These are phyloP conservation scores for Helotiales sp. DNA, from an alignment of 2,329 filamentous ascomycete genomes.

Conservation along the genomic window DNA sequence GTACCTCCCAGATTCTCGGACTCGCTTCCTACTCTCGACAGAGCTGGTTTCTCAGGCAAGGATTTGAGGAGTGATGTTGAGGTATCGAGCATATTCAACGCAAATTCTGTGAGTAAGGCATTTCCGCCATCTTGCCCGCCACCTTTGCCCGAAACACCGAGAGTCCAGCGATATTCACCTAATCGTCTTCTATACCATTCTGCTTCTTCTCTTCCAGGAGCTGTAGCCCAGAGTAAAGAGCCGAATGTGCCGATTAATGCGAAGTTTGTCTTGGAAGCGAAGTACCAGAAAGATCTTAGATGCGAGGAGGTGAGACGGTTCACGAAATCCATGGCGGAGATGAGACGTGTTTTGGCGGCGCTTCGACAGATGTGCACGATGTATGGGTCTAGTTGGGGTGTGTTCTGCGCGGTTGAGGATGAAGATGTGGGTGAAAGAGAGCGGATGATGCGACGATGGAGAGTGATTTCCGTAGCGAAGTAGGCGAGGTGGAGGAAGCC, in stretches of 20 bases:
- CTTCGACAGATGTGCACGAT: conserved; percentile 90
- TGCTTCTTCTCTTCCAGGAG: conserved; percentile 82
- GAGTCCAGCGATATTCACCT: conserved; percentile 90
- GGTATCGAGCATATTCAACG: conserved; percentile 77
- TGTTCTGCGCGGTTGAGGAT: conserved; percentile 39
- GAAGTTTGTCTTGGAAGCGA: conserved; percentile 86
- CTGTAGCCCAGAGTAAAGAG: conserved; percentile 84
- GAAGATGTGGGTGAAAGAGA: conserved; percentile 58
- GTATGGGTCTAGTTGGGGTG: conserved; percentile 66
- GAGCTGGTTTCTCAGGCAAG: conserved; percentile 68
- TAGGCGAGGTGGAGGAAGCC: conserved; percentile 89
- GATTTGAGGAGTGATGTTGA: conserved; percentile 68
- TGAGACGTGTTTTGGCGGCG: conserved; percentile 89
- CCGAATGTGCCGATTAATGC: conserved; percentile 94
- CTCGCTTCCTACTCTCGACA: conserved; percentile 51
- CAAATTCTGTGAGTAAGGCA: conserved; percentile 62
- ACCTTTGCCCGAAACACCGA: conserved; percentile 76
- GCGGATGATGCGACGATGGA: conserved; percentile 87
- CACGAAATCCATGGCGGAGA: conserved; percentile 96
- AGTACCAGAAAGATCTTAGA: conserved; percentile 90
- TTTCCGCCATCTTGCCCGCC: conserved; percentile 45
- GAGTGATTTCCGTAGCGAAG: conserved; percentile 90
- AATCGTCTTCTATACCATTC: conserved; percentile 87
- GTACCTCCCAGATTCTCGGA: conserved; percentile 24
- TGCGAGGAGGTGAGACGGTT: conserved; percentile 87